A percentile compares a stretch with the other conserved stretches of the same genome.
phyloP scores from a whole-genome alignment of 495 filamentous ascomycete species.

The Penicilliopsis zonata region DNA sequence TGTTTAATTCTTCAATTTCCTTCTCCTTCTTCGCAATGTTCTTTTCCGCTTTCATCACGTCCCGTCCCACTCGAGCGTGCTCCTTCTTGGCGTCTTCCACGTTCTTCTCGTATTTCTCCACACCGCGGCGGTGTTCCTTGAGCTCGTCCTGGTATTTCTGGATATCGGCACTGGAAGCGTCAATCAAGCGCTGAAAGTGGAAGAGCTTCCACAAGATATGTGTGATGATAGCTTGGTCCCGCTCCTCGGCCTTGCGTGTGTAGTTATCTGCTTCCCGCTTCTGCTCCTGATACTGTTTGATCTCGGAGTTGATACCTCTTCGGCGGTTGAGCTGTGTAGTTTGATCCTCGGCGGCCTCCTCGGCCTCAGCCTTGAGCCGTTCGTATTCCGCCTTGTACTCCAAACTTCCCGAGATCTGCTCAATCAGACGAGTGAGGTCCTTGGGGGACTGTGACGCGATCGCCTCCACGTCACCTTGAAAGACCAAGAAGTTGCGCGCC shows the following conservation, averaged over 20 bases:
- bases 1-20: constrained; percentile 77
- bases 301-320: constrained; percentile 91
- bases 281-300: constrained; percentile 94
- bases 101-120: constrained; percentile 72
- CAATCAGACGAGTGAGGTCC: constrained; percentile 89
- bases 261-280: constrained; percentile 93
- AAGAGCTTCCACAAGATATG: constrained; percentile 96
- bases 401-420: constrained; percentile 93
- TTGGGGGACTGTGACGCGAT: constrained; percentile 89
- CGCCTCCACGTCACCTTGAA: constrained; percentile 97
- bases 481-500: constrained; percentile 94
- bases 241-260: constrained; percentile 73
- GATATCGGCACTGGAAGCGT: constrained; percentile 82
- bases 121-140: constrained; percentile 80
- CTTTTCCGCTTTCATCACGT: constrained; percentile 71
- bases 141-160: constrained; percentile 91
- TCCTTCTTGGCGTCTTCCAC: constrained; percentile 82
- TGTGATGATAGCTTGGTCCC: constrained; percentile 84
- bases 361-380: constrained; percentile 67
- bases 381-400: constrained; percentile 97
- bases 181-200: constrained; percentile 88
- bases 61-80: constrained; percentile 64
- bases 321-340: constrained; percentile 76
- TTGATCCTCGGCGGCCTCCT: constrained; percentile 80
- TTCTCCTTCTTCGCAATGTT: constrained; percentile 76